Conservation (phyloP, 2,329 filamentous ascomycete species). For the Xylariaceae sp. region DNA sequence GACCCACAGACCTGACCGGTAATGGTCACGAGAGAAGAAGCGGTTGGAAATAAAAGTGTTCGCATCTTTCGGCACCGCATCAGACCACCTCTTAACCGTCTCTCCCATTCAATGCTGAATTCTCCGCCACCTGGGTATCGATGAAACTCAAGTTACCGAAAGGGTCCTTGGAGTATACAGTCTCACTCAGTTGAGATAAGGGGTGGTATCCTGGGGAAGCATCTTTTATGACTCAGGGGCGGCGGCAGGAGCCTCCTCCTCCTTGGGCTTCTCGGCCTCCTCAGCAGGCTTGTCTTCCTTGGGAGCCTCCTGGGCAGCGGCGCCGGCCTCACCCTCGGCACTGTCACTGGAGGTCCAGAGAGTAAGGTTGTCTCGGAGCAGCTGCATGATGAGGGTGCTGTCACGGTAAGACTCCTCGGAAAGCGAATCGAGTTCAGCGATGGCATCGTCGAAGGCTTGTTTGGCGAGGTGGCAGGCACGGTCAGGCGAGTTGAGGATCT, state of each 20-base stretch:
- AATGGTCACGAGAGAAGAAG: constrained; percentile 22
- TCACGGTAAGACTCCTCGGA: constrained; percentile 98
- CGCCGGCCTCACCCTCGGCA: constrained; percentile 68
- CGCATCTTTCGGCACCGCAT: constrained; percentile 31
- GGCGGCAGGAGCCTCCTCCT: constrained; percentile 41
- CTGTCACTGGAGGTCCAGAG: constrained; percentile 96
- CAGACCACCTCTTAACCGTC: constrained; percentile 30
- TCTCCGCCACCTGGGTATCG: constrained; percentile 30
- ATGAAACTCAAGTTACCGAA: constrained; percentile 24
- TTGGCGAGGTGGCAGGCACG: constrained; percentile 97
- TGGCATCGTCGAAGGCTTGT: constrained; percentile 98
- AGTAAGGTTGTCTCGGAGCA: constrained; percentile 95
- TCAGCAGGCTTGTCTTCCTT: constrained; percentile 56
- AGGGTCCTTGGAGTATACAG: constrained; percentile 24
- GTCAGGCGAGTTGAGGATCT: constrained; percentile 97
- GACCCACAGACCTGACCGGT: constrained; percentile 25
- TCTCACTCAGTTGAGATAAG: constrained; percentile 34
- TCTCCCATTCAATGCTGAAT: constrained; percentile 30
- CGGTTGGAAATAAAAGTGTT: constrained; percentile 26
- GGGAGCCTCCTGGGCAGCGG: constrained; percentile 45
- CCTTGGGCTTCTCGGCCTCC: constrained; percentile 52
- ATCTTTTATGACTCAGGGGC: constrained; percentile 53
- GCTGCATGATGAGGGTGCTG: constrained; percentile 99
- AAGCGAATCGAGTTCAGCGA: constrained; percentile 95
- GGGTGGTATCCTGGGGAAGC: constrained; percentile 28